Conservation (phyloP, 1,284 basidiomycete genomes). For the Ganoderma boninense region DNA sequence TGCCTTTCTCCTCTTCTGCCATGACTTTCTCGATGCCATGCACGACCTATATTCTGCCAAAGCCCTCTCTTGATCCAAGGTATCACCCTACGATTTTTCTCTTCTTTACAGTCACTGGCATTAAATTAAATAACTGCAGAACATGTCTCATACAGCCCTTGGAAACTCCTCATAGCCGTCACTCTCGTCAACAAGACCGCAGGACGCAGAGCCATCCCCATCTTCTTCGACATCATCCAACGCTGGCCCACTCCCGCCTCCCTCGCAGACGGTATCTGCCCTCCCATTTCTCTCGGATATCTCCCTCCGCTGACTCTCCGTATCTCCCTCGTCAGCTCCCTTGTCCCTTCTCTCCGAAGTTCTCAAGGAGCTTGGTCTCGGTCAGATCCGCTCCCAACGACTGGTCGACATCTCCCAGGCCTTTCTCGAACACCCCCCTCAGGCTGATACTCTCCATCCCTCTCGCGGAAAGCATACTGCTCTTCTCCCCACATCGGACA, state of each 20-base stretch:
- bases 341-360: conserved; percentile 44
- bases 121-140: conserved; percentile 42
- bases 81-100: not conserved
- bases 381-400: conserved; percentile 58
- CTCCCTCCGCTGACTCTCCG: not conserved
- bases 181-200: conserved; percentile 65
- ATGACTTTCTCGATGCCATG: conserved; percentile 24
- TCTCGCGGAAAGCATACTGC: conserved; percentile 26
- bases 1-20: conserved; percentile 24
- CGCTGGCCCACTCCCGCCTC: conserved; percentile 61
- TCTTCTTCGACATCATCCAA: conserved; percentile 60
- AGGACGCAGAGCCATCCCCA: conserved; percentile 58
- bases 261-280: conserved; percentile 53
- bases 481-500: not conserved
- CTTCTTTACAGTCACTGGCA: too few species aligned
- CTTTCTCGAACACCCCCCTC: conserved; percentile 55
- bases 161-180: conserved; percentile 62
- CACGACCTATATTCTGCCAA: conserved; percentile 33
- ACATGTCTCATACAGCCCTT: conserved; percentile 55
- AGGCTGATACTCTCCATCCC: conserved; percentile 31
- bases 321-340: conserved; percentile 13
- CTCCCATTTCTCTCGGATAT: not conserved
- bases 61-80: conserved; percentile 38
- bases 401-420: conserved; percentile 56
- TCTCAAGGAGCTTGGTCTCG: conserved; percentile 60